A percentile compares a stretch with the other conserved stretches of the same genome.
phyloP scores from a whole-genome alignment of 2,329 filamentous ascomycete species.

The Fusarium scirpi region DNA sequence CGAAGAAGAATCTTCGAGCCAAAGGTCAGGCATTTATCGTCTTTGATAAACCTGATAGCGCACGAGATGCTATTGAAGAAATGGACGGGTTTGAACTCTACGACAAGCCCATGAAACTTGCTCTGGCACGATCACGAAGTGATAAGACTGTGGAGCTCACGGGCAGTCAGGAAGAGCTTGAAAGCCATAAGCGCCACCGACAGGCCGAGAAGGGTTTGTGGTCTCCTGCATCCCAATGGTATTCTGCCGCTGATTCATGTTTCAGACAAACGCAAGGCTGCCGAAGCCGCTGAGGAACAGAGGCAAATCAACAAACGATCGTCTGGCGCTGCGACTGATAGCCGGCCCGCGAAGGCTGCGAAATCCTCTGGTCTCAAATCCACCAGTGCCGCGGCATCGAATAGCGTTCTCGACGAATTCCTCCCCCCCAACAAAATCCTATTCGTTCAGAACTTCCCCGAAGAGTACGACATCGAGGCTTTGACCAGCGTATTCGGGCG shows the following conservation, averaged over 20 bases:
- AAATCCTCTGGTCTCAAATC: conserved; percentile 75
- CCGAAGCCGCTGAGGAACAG: conserved; percentile 82
- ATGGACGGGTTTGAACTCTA: conserved; percentile 94
- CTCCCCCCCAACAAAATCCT: conserved; percentile 97
- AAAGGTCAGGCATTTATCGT: conserved; percentile 97
- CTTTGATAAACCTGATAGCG: conserved; percentile 84
- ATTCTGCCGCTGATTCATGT: not conserved
- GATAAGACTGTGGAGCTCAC: conserved; percentile 85
- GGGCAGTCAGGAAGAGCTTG: conserved; percentile 83
- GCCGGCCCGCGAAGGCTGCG: conserved; percentile 76
- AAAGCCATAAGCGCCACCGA: conserved; percentile 85
- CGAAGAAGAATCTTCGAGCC: conserved; percentile 89
- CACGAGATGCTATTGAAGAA: conserved; percentile 84
- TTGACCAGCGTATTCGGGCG: conserved; percentile 85
- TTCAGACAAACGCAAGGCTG: conserved; percentile 80
- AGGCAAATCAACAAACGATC: conserved; percentile 80
- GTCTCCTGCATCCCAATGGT: too few species aligned
- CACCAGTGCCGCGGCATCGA: conserved; percentile 72
- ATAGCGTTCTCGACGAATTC: conserved; percentile 95
- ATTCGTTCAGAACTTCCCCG: conserved; percentile 91
- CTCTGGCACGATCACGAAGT: conserved; percentile 84
- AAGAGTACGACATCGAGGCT: conserved; percentile 84
- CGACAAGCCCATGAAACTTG: conserved; percentile 87
- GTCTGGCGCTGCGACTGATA: conserved; percentile 60
- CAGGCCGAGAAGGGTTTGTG: conserved; percentile 87